Conservation (phyloP, 345 rosid species). For the Eucalyptus cladocalyx region DNA sequence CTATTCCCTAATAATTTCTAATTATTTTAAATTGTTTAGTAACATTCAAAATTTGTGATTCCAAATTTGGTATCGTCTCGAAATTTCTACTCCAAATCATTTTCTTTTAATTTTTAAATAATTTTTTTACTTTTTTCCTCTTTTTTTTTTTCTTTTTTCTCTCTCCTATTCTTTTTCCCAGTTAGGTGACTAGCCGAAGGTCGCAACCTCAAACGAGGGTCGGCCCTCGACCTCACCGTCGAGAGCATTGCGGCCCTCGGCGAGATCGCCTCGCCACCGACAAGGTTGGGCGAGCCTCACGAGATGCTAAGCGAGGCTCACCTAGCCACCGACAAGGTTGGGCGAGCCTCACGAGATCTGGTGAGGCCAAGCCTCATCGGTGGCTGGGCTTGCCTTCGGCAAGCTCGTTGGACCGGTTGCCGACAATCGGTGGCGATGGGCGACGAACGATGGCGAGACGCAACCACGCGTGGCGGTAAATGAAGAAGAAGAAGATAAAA, state of each 20-base stretch:
- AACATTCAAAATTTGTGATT: fast-evolving
- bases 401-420: fast-evolving
- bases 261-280: too few relatives aligned
- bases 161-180: too few relatives aligned
- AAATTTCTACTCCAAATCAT: too few relatives aligned
- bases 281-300: fast-evolving
- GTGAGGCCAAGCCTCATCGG: too few relatives aligned
- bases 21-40: too few relatives aligned
- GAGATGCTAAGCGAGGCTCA: too few relatives aligned
- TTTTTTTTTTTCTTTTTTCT: too few relatives aligned
- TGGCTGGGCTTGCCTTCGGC: too few relatives aligned
- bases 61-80: fast-evolving
- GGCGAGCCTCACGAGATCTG: fast-evolving
- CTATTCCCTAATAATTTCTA: fast-evolving
- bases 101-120: too few relatives aligned
- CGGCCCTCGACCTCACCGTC: fast-evolving
- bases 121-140: fast-evolving
- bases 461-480: too few relatives aligned
- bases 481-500: too few relatives aligned
- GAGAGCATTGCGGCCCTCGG: too few relatives aligned
- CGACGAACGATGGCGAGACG: fast-evolving
- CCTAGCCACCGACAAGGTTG: fast-evolving
- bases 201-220: fast-evolving
- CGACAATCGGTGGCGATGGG: fast-evolving
- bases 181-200: fast-evolving